A percentile compares a stretch with the other conserved stretches of the same genome.
phyloP scores from a whole-genome alignment of 495 filamentous ascomycete species.

The Penicillium odoratum region DNA sequence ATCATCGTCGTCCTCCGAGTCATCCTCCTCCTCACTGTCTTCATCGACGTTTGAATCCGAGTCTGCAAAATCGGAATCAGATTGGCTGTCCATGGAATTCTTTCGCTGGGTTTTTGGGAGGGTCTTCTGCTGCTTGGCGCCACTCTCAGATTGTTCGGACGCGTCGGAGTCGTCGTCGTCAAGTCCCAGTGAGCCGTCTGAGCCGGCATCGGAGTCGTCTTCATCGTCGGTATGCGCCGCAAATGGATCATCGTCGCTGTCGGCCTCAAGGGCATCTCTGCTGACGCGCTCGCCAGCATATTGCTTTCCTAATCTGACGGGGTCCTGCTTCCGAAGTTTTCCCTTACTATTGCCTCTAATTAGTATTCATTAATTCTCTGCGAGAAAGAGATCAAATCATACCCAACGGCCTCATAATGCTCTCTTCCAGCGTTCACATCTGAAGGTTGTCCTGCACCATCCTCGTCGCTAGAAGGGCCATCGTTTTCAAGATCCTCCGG shows the following conservation, averaged over 20 bases:
- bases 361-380: not conserved
- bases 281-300: slow-evolving; percentile 82
- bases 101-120: not conserved
- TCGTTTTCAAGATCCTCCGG: slow-evolving; percentile 70
- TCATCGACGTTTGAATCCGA: slow-evolving; percentile 17
- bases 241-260: slow-evolving; percentile 49
- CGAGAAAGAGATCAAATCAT: slow-evolving; percentile 23
- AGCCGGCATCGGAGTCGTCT: not conserved
- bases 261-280: slow-evolving; percentile 61
- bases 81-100: too few relatives aligned
- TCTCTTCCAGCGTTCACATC: slow-evolving; percentile 64
- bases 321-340: slow-evolving; percentile 74
- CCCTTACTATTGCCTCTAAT: slow-evolving; percentile 60
- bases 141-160: not conserved
- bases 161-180: not conserved
- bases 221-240: slow-evolving; percentile 27
- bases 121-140: not conserved
- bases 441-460: slow-evolving; percentile 27
- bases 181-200: slow-evolving; percentile 13
- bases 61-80: slow-evolving; percentile 8
- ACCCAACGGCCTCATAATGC: slow-evolving; percentile 85
- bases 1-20: slow-evolving; percentile 13
- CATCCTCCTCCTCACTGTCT: slow-evolving; percentile 18
- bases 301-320: slow-evolving; percentile 63
- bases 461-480: slow-evolving; percentile 55